Conservation (phyloP, 805 yeast genomes). For the Kregervanrija pseudodelftensis region DNA sequence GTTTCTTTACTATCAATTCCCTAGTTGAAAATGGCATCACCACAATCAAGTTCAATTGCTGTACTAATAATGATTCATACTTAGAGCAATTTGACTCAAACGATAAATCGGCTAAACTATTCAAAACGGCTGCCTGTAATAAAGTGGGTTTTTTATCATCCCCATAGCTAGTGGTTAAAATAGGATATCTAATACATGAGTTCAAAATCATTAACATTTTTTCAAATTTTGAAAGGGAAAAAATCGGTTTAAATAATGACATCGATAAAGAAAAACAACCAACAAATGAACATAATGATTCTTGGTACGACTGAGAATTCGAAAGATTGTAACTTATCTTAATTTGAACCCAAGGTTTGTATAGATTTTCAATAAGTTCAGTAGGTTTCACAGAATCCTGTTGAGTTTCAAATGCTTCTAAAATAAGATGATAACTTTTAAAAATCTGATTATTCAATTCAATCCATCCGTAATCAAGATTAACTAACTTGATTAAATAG, state of each 20-base stretch:
- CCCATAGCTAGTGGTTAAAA: slow-evolving; percentile 47
- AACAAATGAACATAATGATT: slow-evolving; percentile 50
- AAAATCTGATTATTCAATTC: slow-evolving; percentile 52
- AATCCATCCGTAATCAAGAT: slow-evolving; percentile 33
- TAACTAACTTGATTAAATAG: slow-evolving; percentile 38
- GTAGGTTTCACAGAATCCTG: slow-evolving; percentile 19
- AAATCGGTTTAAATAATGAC: slow-evolving; percentile 26
- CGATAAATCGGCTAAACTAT: slow-evolving; percentile 32
- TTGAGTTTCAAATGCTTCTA: slow-evolving; percentile 27
- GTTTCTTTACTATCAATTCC: slow-evolving; percentile 47
- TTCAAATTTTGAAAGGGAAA: slow-evolving; percentile 33
- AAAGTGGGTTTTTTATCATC: slow-evolving; percentile 55
- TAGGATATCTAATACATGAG: slow-evolving; percentile 65
- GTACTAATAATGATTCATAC: slow-evolving; percentile 39
- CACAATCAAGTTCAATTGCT: slow-evolving; percentile 46
- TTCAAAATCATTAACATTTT: slow-evolving; percentile 52
- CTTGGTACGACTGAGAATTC: slow-evolving; percentile 42
- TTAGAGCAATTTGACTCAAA: slow-evolving; percentile 13
- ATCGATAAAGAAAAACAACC: slow-evolving; percentile 45
- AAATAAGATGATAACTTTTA: slow-evolving; percentile 41
- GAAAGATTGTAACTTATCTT: slow-evolving; percentile 38
- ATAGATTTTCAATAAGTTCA: slow-evolving; percentile 33
- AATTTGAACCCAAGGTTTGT: slow-evolving; percentile 43
- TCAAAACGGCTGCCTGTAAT: slow-evolving; percentile 55
- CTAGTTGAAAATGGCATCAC: slow-evolving; percentile 58